Evolutionary conservation across 345 rosid genomes (phyloP).

Genomic region (Bretschneidera sinensis): DNA sequence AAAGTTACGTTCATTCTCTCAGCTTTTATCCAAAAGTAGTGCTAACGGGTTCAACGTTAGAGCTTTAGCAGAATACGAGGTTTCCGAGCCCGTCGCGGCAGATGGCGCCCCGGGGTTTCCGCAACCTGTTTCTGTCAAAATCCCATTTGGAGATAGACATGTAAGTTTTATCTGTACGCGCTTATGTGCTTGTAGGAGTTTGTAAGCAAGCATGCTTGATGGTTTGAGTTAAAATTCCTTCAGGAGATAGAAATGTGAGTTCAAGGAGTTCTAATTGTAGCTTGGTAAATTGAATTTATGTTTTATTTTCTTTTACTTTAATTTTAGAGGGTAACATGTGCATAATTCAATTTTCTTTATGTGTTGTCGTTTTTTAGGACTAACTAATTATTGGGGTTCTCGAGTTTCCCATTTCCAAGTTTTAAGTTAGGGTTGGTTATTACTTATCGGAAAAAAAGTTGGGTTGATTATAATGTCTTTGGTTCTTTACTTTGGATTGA

Average conservation of each 20-base stretch:
- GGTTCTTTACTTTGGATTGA: no score
- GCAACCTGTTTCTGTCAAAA: conserved; percentile 62
- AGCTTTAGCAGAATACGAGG: conserved; percentile 34
- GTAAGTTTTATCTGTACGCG: conserved; percentile 27
- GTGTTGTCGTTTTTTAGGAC: neutral
- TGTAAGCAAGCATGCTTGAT: no score
- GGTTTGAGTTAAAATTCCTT: conserved; percentile 4
- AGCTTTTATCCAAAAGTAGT: conserved; percentile 34
- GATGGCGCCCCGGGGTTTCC: conserved; percentile 31
- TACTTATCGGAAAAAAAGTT: no score
- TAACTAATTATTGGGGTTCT: neutral
- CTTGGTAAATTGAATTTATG: conserved; percentile 9
- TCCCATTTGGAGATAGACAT: conserved; percentile 88
- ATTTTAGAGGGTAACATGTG: no score
- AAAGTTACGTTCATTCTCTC: conserved; percentile 45
- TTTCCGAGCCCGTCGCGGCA: conserved; percentile 21
- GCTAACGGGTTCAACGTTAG: conserved; percentile 25
- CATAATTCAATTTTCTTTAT: conserved; percentile 5
- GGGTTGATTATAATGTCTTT: no score
- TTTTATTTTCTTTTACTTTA: no score
- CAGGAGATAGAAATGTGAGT: conserved; percentile 10
- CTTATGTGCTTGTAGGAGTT: neutral
- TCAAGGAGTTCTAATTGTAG: neutral
- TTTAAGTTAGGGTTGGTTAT: neutral
- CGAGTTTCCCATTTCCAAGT: neutral